A percentile compares a stretch with the other conserved stretches of the same genome.
Evolutionary conservation across 768 basidiomycete species (phyloP).

Genomic region (Kwoniella europaea): DNA sequence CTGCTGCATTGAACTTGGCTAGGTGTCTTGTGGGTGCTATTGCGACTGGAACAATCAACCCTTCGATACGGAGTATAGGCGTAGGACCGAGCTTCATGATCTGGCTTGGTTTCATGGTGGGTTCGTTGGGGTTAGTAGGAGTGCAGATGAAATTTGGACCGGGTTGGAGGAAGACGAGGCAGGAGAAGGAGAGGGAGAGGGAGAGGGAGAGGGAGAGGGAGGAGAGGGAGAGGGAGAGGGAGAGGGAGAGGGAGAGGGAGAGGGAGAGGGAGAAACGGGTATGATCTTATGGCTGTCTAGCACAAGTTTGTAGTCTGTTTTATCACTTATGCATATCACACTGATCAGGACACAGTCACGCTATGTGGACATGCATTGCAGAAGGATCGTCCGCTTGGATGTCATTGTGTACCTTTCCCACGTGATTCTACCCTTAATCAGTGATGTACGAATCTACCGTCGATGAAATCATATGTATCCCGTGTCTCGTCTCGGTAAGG

Average conservation of each 20-base stretch:
- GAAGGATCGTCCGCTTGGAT: too few relatives aligned
- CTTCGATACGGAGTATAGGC: constrained; percentile 2
- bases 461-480: neutral
- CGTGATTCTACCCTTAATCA: neutral
- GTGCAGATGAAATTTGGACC: constrained; percentile 9
- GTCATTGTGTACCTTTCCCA: neutral
- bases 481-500: neutral
- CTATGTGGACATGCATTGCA: too few relatives aligned
- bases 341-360: too few relatives aligned
- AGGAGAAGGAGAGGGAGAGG: constrained; percentile 7
- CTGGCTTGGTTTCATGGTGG: constrained; percentile 1
- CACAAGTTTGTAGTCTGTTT: too few relatives aligned
- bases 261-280: constrained; percentile 1
- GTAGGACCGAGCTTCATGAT: constrained; percentile 15
- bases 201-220: constrained; percentile 5
- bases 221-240: constrained; percentile 12
- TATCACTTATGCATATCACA: too few relatives aligned
- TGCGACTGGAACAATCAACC: constrained; percentile 11
- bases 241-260: constrained; percentile 3
- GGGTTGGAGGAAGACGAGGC: constrained; percentile 1
- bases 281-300: too few relatives aligned
- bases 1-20: constrained; percentile 13
- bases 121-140: constrained; percentile 3
- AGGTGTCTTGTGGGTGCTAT: constrained; percentile 11
- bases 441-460: neutral